phyloP scores from a whole-genome alignment of 495 filamentous ascomycete species.

The Talaromyces wortmannii region DNA sequence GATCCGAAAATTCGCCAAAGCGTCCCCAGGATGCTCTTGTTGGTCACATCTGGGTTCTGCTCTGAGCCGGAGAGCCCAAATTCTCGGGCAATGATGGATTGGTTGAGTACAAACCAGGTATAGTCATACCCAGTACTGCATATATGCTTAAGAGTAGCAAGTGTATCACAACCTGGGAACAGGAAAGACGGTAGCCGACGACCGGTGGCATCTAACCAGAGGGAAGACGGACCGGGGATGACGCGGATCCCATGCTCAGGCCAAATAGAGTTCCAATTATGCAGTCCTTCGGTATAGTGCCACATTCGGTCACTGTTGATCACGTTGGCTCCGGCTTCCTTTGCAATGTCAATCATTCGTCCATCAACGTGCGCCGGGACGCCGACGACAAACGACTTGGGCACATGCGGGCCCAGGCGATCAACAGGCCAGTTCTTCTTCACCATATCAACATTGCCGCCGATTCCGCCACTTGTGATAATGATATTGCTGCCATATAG shows the following conservation, averaged over 20 bases:
- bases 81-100: slow-evolving; percentile 41
- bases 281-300: slow-evolving; percentile 48
- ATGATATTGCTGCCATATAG: slow-evolving; percentile 34
- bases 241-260: slow-evolving; percentile 43
- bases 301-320: slow-evolving; percentile 48
- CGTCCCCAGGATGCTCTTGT: slow-evolving; percentile 39
- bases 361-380: slow-evolving; percentile 47
- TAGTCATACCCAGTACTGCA: slow-evolving; percentile 47
- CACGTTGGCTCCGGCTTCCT: slow-evolving; percentile 32
- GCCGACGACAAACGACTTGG: slow-evolving; percentile 38
- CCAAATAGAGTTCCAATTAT: slow-evolving; percentile 48
- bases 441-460: slow-evolving; percentile 43
- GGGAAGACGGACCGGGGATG: slow-evolving; percentile 27
- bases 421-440: slow-evolving; percentile 40
- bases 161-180: slow-evolving; percentile 41
- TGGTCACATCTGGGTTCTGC: slow-evolving; percentile 46
- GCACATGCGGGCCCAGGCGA: slow-evolving; percentile 35
- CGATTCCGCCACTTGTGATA: slow-evolving; percentile 41
- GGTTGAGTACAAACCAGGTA: slow-evolving; percentile 47
- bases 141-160: slow-evolving; percentile 45
- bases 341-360: slow-evolving; percentile 42
- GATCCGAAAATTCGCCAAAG: slow-evolving; percentile 36
- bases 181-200: slow-evolving; percentile 40
- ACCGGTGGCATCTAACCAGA: slow-evolving; percentile 46
- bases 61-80: slow-evolving; percentile 48